Conservation (phyloP, 1,139 yeast species). For the Meyerozyma athensensis region DNA sequence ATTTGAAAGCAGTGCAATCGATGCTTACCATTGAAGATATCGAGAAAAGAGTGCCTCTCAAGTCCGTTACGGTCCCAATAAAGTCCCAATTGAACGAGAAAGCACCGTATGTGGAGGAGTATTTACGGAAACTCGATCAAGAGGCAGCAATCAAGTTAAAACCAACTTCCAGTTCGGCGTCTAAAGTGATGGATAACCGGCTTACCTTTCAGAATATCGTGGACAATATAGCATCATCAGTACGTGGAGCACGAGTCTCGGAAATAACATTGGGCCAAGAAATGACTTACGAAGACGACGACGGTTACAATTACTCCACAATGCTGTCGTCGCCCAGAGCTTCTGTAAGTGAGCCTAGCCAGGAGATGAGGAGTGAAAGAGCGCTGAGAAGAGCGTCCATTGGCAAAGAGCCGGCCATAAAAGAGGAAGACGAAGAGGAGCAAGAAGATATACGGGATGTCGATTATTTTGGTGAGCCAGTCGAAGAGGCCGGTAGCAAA, state of each 20-base stretch:
- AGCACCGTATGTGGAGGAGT: conserved; percentile 1
- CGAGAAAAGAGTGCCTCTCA: conserved; percentile 7
- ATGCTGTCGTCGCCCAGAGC: not conserved
- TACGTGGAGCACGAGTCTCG: not conserved
- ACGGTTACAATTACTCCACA: conserved; percentile 8
- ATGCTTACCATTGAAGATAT: conserved; percentile 5
- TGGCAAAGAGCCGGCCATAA: conserved; percentile 7
- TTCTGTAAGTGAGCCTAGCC: not conserved
- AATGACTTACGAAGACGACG: conserved; percentile 9
- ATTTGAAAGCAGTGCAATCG: conserved; percentile 8
- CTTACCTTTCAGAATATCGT: not conserved
- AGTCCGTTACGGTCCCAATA: not conserved
- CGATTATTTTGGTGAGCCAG: not conserved
- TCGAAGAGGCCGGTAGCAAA: not conserved
- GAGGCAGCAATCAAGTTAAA: not conserved
- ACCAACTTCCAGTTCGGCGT: too few relatives aligned
- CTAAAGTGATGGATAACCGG: not conserved
- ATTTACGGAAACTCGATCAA: not conserved
- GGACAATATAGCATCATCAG: not conserved
- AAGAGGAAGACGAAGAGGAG: conserved; percentile 5
- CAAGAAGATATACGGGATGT: conserved; percentile 3
- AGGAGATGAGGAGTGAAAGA: conserved; percentile 1
- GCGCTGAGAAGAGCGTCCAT: conserved; percentile 6
- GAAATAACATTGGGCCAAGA: conserved; percentile 5
- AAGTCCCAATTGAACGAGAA: not conserved